Evolutionary conservation across 2,329 filamentous ascomycete genomes (phyloP), one percentile per base, ranked within the genome.

Genomic region (Microsporum ferrugineum): DNA sequence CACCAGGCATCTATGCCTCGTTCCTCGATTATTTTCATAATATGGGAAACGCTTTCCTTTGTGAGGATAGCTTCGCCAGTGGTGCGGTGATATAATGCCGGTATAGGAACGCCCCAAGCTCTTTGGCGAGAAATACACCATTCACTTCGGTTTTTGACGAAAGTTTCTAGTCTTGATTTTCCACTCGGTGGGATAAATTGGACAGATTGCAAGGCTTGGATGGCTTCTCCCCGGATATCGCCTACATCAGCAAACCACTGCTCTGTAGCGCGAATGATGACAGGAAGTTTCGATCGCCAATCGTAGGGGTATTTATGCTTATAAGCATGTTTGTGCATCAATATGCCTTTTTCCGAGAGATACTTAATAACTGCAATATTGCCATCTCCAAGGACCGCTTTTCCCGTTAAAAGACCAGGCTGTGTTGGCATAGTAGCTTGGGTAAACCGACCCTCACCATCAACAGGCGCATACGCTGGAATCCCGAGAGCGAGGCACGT

Each of bases 101-200:
- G 94, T 61, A 99, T 99, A 0, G 94, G 94, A 3, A 99, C 90
- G 66, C 94, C 94, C 94, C 94, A 99, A 10, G 90, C 88, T 57
- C 94, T 85, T 74, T 99, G 94, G 53, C 94, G 85, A 3, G 94
- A 99, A 67, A 99, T 96, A 71, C 94, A 99, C 94, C 94, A 99
- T 73, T 99, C 92, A 68, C 84, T 95, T 58, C 94, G 84, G 27
- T 89, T 88, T 68, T 87, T 86, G 34, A 99, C 80, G 69, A 97
- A 99, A 71, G 88, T 90, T 69, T 89, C 84, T 3, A 99, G 79
- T 33, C 94, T 83, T 4, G 82, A 82, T 65, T 82, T 85, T 5
- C 91, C 91, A 31, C 80, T 79, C 49, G 87, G 81, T 0, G 94
- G 94, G 12, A 95, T 79, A 68, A 97, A 99, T 0, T 78, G 79